These are phyloP conservation scores for Penicillium brevicompactum DNA, from an alignment of 2,329 filamentous ascomycete genomes.

Conservation along the genomic window DNA sequence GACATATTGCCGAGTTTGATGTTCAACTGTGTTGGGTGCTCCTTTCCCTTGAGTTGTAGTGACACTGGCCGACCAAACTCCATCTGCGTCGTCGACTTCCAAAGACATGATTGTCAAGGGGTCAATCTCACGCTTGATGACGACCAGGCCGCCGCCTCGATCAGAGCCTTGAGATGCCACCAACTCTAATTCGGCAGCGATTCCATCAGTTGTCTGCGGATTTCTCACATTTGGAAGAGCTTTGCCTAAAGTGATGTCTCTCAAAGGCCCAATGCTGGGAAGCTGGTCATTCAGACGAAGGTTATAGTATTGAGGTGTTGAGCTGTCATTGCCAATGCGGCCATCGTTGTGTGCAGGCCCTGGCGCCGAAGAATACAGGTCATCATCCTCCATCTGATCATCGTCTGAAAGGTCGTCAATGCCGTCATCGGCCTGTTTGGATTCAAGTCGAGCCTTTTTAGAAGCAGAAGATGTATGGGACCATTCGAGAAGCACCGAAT, in stretches of 20 bases:
- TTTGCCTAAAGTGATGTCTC: slow-evolving; percentile 71
- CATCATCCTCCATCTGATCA: slow-evolving; percentile 60
- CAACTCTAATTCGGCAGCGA: slow-evolving; percentile 48
- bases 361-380: slow-evolving; percentile 47
- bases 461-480: slow-evolving; percentile 63
- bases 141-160: slow-evolving; percentile 68
- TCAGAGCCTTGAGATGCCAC: slow-evolving; percentile 57
- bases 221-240: slow-evolving; percentile 50
- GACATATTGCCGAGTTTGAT: slow-evolving; percentile 69
- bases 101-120: slow-evolving; percentile 71
- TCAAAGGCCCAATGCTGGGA: slow-evolving; percentile 76
- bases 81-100: slow-evolving; percentile 71
- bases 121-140: slow-evolving; percentile 77
- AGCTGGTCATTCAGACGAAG: slow-evolving; percentile 79
- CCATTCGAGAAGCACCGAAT: slow-evolving; percentile 83
- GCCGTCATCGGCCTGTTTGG: slow-evolving; percentile 56
- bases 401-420: slow-evolving; percentile 61
- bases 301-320: slow-evolving; percentile 57
- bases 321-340: slow-evolving; percentile 22
- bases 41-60: slow-evolving; percentile 46
- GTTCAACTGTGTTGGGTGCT: slow-evolving; percentile 53
- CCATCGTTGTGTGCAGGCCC: slow-evolving; percentile 19
- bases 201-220: slow-evolving; percentile 45
- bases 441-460: slow-evolving; percentile 60
- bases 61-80: slow-evolving; percentile 76